Conservation (phyloP, 768 basidiomycete genomes). For the Panus rudis region DNA sequence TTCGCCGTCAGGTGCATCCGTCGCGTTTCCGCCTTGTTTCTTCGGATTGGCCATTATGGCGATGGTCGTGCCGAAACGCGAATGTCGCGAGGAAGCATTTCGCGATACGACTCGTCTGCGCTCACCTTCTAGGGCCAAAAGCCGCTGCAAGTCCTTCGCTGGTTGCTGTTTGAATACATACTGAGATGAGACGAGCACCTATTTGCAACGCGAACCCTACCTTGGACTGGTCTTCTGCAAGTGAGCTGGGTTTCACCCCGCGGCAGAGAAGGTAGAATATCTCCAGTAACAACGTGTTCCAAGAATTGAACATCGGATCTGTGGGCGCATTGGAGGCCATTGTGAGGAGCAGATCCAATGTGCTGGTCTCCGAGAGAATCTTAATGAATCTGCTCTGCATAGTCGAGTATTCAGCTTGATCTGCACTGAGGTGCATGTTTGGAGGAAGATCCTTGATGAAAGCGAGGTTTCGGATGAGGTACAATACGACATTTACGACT, state of each 20-base stretch:
- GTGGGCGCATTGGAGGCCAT: constrained; percentile 72
- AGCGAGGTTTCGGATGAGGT: constrained; percentile 88
- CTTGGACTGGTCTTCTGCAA: constrained; percentile 53
- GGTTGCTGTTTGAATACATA: constrained; percentile 44
- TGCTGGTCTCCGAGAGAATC: constrained; percentile 62
- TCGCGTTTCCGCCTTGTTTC: constrained; percentile 21
- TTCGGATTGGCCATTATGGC: constrained; percentile 64
- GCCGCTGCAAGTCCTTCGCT: constrained; percentile 56
- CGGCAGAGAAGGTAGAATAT: constrained; percentile 89
- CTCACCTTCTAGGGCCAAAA: constrained; percentile 73
- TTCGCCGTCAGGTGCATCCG: constrained; percentile 19
- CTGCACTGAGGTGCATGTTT: constrained; percentile 64
- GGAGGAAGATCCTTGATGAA: constrained; percentile 84
- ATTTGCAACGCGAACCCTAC: constrained; percentile 29
- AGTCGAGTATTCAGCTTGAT: constrained; percentile 70
- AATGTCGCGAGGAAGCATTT: constrained; percentile 71
- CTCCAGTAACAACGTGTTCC: constrained; percentile 88
- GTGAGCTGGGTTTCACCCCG: constrained; percentile 60
- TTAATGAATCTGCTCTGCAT: constrained; percentile 75
- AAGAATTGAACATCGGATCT: constrained; percentile 75
- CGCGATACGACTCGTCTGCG: constrained; percentile 48
- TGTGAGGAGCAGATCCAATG: constrained; percentile 74
- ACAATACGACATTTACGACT: constrained; percentile 80
- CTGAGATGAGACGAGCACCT: constrained; percentile 2
- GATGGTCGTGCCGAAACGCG: constrained; percentile 94